These are phyloP conservation scores for Ramalina peruviana DNA, from an alignment of 495 filamentous ascomycete genomes.

Conservation along the genomic window DNA sequence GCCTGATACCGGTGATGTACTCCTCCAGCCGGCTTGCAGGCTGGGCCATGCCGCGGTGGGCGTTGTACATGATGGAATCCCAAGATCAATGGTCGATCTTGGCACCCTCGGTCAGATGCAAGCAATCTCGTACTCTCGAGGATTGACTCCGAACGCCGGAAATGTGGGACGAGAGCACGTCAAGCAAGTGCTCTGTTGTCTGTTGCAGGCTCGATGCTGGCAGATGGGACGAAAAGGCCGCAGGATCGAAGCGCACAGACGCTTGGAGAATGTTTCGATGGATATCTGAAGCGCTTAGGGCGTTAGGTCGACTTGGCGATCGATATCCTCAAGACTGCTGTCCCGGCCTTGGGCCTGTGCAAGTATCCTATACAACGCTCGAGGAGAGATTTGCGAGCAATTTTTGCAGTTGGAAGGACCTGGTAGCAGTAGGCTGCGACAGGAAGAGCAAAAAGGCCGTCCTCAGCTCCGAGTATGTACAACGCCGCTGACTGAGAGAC, in stretches of 20 bases:
- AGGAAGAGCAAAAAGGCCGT: too few species aligned
- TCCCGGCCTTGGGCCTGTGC: too few species aligned
- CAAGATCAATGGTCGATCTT: too few species aligned
- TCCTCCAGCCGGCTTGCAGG: constrained; percentile 68
- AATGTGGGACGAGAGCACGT: constrained; percentile 1
- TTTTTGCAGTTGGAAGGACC: too few species aligned
- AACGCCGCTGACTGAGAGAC: too few species aligned
- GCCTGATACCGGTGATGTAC: constrained; percentile 75
- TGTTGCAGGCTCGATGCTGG: not conserved
- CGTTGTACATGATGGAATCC: constrained; percentile 62
- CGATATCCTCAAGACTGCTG: not conserved
- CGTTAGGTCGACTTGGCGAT: not conserved
- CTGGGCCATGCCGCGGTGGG: constrained; percentile 71
- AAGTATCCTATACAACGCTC: too few species aligned
- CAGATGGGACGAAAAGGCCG: constrained; percentile 4
- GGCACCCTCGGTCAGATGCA: too few species aligned
- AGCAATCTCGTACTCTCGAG: too few species aligned
- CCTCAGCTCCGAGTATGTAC: too few species aligned
- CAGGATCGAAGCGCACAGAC: constrained; percentile 11
- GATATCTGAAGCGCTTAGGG: constrained; percentile 8
- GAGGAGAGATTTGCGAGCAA: too few species aligned
- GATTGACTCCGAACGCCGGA: too few species aligned
- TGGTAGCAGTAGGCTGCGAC: too few species aligned
- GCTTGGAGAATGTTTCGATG: constrained; percentile 6
- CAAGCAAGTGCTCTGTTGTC: not conserved